Percentiles rank a stretch among this genome's conserved stretches.
These are phyloP conservation scores for Cornus controversa DNA, from an alignment of 148 eudicot genomes.

Conservation along the genomic window DNA sequence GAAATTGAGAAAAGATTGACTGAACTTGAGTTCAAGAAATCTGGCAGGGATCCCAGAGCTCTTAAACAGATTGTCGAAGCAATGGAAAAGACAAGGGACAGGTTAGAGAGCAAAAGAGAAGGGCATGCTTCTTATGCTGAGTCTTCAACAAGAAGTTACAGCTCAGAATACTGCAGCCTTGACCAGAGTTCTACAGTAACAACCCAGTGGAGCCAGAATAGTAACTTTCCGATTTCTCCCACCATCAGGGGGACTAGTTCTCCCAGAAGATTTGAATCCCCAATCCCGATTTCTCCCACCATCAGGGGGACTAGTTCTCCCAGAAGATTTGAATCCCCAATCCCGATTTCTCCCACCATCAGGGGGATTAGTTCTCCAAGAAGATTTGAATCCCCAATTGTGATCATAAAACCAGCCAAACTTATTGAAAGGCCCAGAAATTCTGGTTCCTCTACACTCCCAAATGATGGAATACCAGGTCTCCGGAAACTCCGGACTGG, in stretches of 20 bases:
- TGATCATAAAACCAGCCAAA: conserved; percentile 30
- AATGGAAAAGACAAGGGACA: conserved; percentile 50
- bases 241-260: conserved; percentile 20
- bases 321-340: too few species aligned
- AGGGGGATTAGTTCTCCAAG: conserved; percentile 21
- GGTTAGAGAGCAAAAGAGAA: conserved; percentile 27
- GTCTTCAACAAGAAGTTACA: conserved; percentile 22
- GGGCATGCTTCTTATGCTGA: conserved; percentile 19
- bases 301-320: conserved; percentile 20
- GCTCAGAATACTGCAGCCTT: conserved; percentile 13
- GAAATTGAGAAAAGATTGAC: conserved; percentile 69
- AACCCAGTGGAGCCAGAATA: conserved; percentile 3
- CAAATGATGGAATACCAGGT: conserved; percentile 22
- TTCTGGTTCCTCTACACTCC: conserved; percentile 15
- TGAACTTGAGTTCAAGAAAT: conserved; percentile 59
- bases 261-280: too few species aligned
- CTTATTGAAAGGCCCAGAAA: conserved; percentile 23
- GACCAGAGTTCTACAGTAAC: conserved; percentile 8
- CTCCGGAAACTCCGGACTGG: conserved; percentile 27
- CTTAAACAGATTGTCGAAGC: conserved; percentile 81
- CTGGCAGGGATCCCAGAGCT: conserved; percentile 88
- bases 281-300: conserved; percentile 19
- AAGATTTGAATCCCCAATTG: conserved; percentile 27
- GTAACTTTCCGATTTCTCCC: conserved; percentile 15
- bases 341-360: conserved; percentile 18